Evolutionary conservation across 1,284 basidiomycete species (phyloP).

Genomic region (Sanghuangporus sanghuang): DNA sequence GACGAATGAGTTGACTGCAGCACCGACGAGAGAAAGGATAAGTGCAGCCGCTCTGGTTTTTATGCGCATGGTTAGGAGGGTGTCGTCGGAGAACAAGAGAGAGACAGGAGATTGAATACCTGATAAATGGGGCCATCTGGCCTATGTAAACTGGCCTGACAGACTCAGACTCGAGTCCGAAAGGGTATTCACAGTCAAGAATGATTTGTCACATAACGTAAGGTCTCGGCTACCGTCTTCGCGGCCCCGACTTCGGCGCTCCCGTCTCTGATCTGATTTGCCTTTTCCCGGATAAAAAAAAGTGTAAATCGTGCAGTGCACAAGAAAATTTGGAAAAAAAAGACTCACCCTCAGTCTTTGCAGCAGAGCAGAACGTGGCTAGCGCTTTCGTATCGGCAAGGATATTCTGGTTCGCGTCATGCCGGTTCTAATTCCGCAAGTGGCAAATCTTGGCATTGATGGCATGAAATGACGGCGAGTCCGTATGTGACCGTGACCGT

Average conservation of each 20-base stretch:
- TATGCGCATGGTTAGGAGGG: slow-evolving; percentile 3
- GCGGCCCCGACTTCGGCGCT: neutral
- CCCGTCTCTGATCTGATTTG: neutral
- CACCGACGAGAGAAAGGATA: slow-evolving; percentile 50
- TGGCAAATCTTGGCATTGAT: too few relatives aligned
- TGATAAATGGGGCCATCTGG: neutral
- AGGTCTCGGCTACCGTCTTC: neutral
- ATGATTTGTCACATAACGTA: neutral
- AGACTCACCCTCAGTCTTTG: too few relatives aligned
- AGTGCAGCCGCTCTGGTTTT: slow-evolving; percentile 46
- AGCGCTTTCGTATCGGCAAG: too few relatives aligned
- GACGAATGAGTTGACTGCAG: slow-evolving; percentile 48
- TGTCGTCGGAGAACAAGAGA: neutral
- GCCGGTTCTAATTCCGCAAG: too few relatives aligned
- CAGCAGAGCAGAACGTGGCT: too few relatives aligned
- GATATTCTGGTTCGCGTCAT: too few relatives aligned
- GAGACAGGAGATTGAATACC: slow-evolving; percentile 4
- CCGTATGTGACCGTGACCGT: neutral
- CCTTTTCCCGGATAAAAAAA: too few relatives aligned
- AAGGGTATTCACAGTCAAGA: neutral
- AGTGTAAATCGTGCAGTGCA: too few relatives aligned
- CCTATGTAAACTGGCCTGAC: neutral
- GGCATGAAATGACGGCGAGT: too few relatives aligned
- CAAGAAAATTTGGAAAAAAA: too few relatives aligned
- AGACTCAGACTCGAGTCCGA: neutral